Conservation (phyloP, 2,329 filamentous ascomycete species). For the Aspergillus flavus region DNA sequence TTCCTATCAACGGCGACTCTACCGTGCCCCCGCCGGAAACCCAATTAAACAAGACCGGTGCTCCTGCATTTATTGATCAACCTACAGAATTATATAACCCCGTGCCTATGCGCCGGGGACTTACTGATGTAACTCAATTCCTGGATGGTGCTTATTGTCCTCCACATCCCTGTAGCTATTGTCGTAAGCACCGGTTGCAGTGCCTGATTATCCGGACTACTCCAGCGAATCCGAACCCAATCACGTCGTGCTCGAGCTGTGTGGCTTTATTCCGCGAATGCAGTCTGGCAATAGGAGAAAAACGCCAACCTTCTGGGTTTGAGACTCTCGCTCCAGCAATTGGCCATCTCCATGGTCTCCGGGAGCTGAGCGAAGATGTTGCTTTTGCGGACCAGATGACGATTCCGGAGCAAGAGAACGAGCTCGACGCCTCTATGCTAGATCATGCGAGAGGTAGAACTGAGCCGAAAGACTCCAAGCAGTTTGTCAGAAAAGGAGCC, state of each 20-base stretch:
- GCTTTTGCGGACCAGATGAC: conserved; percentile 10
- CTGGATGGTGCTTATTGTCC: conserved; percentile 48
- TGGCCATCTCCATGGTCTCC: conserved; percentile 53
- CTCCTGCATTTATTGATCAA: neutral
- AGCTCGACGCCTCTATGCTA: neutral
- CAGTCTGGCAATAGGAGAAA: conserved; percentile 50
- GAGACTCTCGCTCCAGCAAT: conserved; percentile 53
- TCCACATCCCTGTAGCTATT: conserved; percentile 48
- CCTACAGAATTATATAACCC: neutral
- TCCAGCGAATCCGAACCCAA: conserved; percentile 52
- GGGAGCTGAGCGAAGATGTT: conserved; percentile 38
- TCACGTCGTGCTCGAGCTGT: conserved; percentile 53
- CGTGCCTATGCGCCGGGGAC: neutral
- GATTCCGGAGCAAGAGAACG: neutral
- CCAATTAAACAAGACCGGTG: neutral
- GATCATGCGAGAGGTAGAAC: conserved; percentile 4
- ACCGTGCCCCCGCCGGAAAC: neutral
- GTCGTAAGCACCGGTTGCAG: conserved; percentile 49
- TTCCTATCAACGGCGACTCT: neutral
- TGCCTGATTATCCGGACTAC: conserved; percentile 54
- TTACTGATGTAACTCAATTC: conserved; percentile 35
- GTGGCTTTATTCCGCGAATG: conserved; percentile 55
- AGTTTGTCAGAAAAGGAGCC: conserved; percentile 50
- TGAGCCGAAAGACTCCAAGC: conserved; percentile 32
- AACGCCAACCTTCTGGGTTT: conserved; percentile 50